A percentile compares a stretch with the other conserved stretches of the same genome.
phyloP scores from a whole-genome alignment of 805 yeast species.

The Candida namnaoensis region DNA sequence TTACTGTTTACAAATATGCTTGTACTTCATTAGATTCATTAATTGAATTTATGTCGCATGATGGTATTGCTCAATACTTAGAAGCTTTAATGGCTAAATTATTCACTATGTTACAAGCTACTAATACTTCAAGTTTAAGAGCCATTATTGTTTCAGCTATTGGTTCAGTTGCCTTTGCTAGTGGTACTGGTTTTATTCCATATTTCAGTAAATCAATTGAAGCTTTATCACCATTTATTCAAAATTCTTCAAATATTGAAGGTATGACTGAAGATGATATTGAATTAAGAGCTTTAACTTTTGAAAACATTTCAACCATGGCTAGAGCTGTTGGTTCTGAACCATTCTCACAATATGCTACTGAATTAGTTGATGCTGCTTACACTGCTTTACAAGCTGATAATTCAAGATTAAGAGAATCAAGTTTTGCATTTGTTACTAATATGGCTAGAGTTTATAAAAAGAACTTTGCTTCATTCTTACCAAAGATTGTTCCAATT shows the following conservation, averaged over 20 bases:
- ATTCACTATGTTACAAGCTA: constrained; percentile 71
- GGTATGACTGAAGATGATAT: constrained; percentile 84
- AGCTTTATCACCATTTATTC: constrained; percentile 73
- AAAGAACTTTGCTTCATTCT: constrained; percentile 78
- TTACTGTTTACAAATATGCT: constrained; percentile 82
- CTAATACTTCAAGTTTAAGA: constrained; percentile 63
- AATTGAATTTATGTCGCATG: constrained; percentile 84
- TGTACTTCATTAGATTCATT: constrained; percentile 87
- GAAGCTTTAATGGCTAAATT: constrained; percentile 88
- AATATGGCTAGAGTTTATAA: constrained; percentile 95
- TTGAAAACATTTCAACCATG: constrained; percentile 90
- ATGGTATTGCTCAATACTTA: constrained; percentile 72
- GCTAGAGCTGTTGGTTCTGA: constrained; percentile 95
- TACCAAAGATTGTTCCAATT: constrained; percentile 76
- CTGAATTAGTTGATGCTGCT: constrained; percentile 84
- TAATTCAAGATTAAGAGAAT: constrained; percentile 82
- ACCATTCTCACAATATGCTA: constrained; percentile 76
- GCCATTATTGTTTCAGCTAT: constrained; percentile 87
- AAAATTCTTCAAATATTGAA: constrained; percentile 56
- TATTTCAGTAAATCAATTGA: constrained; percentile 77
- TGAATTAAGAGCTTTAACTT: constrained; percentile 84
- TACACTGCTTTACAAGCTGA: constrained; percentile 69
- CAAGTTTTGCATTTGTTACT: constrained; percentile 89
- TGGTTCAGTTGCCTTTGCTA: constrained; percentile 94
- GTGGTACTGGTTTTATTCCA: constrained; percentile 83